These are phyloP conservation scores for Acanthamoeba triangularis DNA, from an alignment of 208 protist species.

Conservation along the genomic window DNA sequence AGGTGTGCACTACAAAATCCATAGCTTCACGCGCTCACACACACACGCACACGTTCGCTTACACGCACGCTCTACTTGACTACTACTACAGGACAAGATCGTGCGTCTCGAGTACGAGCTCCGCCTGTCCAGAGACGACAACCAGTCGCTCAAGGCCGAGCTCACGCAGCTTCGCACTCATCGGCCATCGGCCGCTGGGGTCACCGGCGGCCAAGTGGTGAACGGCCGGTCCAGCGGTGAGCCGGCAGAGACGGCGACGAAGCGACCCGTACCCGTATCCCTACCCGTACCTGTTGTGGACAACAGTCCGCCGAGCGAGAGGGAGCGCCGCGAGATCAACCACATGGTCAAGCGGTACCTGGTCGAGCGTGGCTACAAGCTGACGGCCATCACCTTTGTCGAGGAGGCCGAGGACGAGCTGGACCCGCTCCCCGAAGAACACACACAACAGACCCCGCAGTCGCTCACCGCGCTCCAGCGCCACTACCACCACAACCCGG, in stretches of 20 bases:
- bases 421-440: background rate
- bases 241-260: background rate
- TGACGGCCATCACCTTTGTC: slow-evolving; percentile 71
- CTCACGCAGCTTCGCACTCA: slow-evolving; percentile 23
- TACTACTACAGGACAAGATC: slow-evolving; percentile 19
- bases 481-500: slow-evolving; percentile 37
- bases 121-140: slow-evolving; percentile 47
- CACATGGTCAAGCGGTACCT: slow-evolving; percentile 73
- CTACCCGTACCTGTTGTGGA: too few species aligned
- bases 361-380: slow-evolving; percentile 59
- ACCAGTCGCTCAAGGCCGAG: slow-evolving; percentile 34
- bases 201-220: background rate
- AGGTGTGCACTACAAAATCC: too few species aligned
- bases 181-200: too few species aligned
- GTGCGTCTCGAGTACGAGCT: slow-evolving; percentile 78
- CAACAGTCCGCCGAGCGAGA: background rate
- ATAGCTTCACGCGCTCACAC: too few species aligned
- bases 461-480: slow-evolving; percentile 37
- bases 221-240: background rate
- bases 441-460: background rate
- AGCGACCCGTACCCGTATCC: too few species aligned
- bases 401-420: slow-evolving; percentile 71
- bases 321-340: slow-evolving; percentile 51
- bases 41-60: background rate
- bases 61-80: too few species aligned